A percentile compares a stretch with the other conserved stretches of the same genome.
Evolutionary conservation across 1,139 yeast species (phyloP).

Genomic region (Kluyveromyces marxianus): DNA sequence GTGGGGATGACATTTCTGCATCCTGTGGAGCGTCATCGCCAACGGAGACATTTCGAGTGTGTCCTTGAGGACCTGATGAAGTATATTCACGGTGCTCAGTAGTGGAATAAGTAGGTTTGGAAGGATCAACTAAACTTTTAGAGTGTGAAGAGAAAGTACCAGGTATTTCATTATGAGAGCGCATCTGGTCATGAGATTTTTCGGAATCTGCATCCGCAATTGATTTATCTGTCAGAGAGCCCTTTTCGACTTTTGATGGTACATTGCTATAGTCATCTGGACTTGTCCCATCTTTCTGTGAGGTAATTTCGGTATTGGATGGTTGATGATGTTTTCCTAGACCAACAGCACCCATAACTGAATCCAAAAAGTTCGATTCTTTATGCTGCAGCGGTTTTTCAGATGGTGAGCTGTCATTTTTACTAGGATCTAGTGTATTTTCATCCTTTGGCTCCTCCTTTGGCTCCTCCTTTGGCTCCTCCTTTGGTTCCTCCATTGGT

Average conservation of each 20-base stretch:
- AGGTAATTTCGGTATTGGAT: no score
- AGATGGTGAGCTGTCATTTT: not conserved
- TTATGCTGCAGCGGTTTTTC: not conserved
- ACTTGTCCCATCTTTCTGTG: no score
- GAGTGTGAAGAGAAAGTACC: not conserved
- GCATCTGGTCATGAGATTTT: not conserved
- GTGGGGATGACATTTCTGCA: not conserved
- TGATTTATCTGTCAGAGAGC: not conserved
- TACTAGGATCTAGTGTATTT: not conserved
- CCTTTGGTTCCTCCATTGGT: no score
- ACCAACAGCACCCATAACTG: conserved; percentile 2
- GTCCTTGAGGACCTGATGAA: not conserved
- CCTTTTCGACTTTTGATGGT: no score
- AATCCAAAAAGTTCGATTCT: not conserved
- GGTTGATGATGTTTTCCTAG: not conserved
- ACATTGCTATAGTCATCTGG: no score
- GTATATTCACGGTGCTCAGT: not conserved
- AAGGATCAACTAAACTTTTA: conserved; percentile 2
- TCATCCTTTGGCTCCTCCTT: not conserved
- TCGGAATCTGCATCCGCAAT: not conserved
- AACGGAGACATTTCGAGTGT: conserved; percentile 1
- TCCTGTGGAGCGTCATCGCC: not conserved
- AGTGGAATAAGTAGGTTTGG: not conserved
- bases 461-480: no score
- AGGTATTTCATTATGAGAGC: not conserved